phyloP scores from a whole-genome alignment of 2,329 filamentous ascomycete genomes.

The Fragosphaeria purpurea region DNA sequence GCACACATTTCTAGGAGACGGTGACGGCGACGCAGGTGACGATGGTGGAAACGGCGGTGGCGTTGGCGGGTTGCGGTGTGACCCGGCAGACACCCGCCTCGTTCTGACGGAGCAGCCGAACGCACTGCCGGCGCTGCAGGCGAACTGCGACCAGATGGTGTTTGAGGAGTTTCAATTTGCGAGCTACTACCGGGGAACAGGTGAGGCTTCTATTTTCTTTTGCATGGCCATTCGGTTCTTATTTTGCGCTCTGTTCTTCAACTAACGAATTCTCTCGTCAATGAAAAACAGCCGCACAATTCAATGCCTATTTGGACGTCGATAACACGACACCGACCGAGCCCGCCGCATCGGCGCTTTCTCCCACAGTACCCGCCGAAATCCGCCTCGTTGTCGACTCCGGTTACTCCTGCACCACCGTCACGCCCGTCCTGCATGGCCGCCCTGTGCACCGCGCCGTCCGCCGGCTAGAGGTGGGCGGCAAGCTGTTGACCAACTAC shows the following conservation, averaged over 20 bases:
- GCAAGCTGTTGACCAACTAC: constrained; percentile 88
- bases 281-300: constrained; percentile 46
- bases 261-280: background rate
- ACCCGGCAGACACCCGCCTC: constrained; percentile 73
- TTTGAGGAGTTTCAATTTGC: constrained; percentile 96
- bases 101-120: constrained; percentile 82
- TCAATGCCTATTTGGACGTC: constrained; percentile 71
- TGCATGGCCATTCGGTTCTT: background rate
- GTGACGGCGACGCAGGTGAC: no score
- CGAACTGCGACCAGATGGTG: constrained; percentile 89
- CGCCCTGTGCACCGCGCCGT: constrained; percentile 71
- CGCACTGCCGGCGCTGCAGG: constrained; percentile 67
- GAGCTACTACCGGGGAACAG: constrained; percentile 68
- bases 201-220: constrained; percentile 29
- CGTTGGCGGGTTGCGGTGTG: constrained; percentile 43
- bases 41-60: constrained; percentile 52
- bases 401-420: constrained; percentile 85
- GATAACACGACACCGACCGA: background rate
- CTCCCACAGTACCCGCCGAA: constrained; percentile 48
- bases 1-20: background rate
- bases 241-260: no score
- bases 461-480: constrained; percentile 79
- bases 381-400: constrained; percentile 82
- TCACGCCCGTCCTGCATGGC: constrained; percentile 77
- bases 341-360: background rate